Conservation (phyloP, 2,329 filamentous ascomycete genomes). For the Escovopsis sp. region DNA sequence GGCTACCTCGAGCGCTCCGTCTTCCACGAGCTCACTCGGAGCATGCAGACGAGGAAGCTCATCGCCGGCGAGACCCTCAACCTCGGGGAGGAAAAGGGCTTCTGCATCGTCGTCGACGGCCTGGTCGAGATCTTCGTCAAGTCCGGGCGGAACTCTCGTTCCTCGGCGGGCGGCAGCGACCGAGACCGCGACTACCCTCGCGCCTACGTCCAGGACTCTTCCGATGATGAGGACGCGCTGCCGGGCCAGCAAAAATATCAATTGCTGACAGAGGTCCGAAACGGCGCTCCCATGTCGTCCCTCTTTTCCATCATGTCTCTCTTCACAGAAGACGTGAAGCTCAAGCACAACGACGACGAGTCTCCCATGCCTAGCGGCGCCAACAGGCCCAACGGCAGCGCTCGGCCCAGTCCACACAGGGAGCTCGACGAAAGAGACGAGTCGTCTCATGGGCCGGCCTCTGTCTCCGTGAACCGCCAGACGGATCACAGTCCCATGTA, state of each 20-base stretch:
- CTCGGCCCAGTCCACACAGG: slow-evolving; percentile 14
- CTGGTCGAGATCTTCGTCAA: slow-evolving; percentile 97
- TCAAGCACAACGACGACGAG: slow-evolving; percentile 55
- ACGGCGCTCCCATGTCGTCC: slow-evolving; percentile 96
- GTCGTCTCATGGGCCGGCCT: slow-evolving; percentile 7
- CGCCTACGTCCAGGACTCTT: slow-evolving; percentile 21
- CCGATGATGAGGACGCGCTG: slow-evolving; percentile 52
- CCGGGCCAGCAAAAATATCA: slow-evolving; percentile 75
- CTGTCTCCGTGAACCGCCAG: slow-evolving; percentile 25
- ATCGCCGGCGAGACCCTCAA: slow-evolving; percentile 92
- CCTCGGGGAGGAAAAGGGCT: slow-evolving; percentile 93
- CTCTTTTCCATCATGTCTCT: slow-evolving; percentile 93
- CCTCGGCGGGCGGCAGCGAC: slow-evolving; percentile 12
- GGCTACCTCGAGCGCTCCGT: slow-evolving; percentile 92
- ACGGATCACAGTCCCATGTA: slow-evolving; percentile 13
- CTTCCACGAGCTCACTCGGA: slow-evolving; percentile 91
- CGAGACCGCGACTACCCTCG: slow-evolving; percentile 8
- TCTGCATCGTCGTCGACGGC: slow-evolving; percentile 93
- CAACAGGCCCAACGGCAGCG: slow-evolving; percentile 13
- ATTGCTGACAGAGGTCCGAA: slow-evolving; percentile 89
- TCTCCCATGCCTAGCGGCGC: slow-evolving; percentile 9
- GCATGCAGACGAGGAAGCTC: slow-evolving; percentile 94
- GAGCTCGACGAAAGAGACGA: slow-evolving; percentile 4
- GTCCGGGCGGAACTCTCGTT: slow-evolving; percentile 45
- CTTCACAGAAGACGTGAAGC: slow-evolving; percentile 86